Evolutionary conservation across 225 moss, liverwort and hornwort species (phyloP).

Genomic region (Pseudoscleropodium purum): DNA sequence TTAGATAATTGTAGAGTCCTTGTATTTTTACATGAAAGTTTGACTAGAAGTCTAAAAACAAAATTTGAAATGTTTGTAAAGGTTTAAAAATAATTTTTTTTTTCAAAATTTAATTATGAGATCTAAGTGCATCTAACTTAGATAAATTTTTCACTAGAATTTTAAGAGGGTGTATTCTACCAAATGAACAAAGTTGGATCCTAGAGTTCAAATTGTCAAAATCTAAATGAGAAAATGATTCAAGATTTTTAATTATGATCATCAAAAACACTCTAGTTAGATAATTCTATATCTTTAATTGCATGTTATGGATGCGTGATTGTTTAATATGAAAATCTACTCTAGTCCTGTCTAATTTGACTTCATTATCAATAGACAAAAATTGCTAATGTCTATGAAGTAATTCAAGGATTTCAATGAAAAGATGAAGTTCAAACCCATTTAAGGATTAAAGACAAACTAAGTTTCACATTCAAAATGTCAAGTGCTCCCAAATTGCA

Average conservation of each 20-base stretch:
- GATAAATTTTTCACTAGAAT: background rate
- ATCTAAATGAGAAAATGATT: background rate
- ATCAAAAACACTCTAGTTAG: background rate
- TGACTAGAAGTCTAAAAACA: background rate
- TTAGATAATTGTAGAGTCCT: background rate
- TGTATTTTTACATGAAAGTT: background rate
- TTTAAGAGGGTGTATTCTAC: background rate
- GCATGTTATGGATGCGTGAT: background rate
- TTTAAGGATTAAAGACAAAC: background rate
- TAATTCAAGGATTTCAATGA: background rate
- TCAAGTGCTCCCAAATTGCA: accelerated
- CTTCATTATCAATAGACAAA: background rate
- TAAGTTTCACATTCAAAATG: background rate
- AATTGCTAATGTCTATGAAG: accelerated
- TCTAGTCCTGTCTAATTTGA: background rate
- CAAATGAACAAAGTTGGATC: background rate
- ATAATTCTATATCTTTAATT: background rate
- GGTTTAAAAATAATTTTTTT: background rate
- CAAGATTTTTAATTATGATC: background rate
- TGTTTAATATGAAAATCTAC: background rate
- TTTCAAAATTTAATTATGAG: background rate
- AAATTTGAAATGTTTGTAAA: accelerated
- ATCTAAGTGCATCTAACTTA: accelerated
- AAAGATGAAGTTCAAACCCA: background rate
- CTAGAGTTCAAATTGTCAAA: background rate